phyloP scores from a whole-genome alignment of 2,329 filamentous ascomycete genomes.

The Amesomyces nigricolor region DNA sequence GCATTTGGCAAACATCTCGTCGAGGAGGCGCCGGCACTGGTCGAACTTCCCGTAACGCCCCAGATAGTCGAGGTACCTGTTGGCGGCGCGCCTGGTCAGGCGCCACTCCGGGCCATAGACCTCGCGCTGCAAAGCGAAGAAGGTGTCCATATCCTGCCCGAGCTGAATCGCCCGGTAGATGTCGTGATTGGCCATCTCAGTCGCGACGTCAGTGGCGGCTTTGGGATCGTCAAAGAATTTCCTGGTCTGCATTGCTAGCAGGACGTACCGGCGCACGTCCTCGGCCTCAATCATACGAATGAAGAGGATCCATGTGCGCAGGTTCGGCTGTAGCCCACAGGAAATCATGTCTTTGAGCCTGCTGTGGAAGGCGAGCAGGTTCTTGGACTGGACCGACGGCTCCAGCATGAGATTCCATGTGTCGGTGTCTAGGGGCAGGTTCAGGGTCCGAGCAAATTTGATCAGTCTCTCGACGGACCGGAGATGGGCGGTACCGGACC shows the following conservation, averaged over 20 bases:
- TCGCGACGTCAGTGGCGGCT: slow-evolving; percentile 36
- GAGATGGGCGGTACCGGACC: slow-evolving; percentile 24
- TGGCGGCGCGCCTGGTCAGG: slow-evolving; percentile 33
- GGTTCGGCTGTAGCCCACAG: slow-evolving; percentile 37
- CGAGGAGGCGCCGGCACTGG: slow-evolving; percentile 31
- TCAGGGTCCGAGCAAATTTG: slow-evolving; percentile 32
- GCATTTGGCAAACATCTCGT: slow-evolving; percentile 25
- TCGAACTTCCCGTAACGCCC: slow-evolving; percentile 35
- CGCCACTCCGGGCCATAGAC: slow-evolving; percentile 45
- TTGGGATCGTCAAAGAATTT: slow-evolving; percentile 38
- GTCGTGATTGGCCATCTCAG: slow-evolving; percentile 40
- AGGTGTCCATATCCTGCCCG: slow-evolving; percentile 32
- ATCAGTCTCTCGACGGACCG: slow-evolving; percentile 33
- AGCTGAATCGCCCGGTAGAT: slow-evolving; percentile 37
- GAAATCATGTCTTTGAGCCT: slow-evolving; percentile 39
- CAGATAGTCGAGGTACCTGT: slow-evolving; percentile 39
- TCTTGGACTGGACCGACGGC: slow-evolving; percentile 35
- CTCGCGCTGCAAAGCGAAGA: slow-evolving; percentile 37
- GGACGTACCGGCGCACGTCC: slow-evolving; percentile 43
- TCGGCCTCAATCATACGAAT: slow-evolving; percentile 53
- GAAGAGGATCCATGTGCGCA: slow-evolving; percentile 45
- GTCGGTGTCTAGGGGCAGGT: slow-evolving; percentile 40
- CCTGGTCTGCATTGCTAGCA: slow-evolving; percentile 42
- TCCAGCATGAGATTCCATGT: slow-evolving; percentile 45
- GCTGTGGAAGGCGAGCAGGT: slow-evolving; percentile 39